Conservation (phyloP, 2,329 filamentous ascomycete species). For the Hortaea sp. region DNA sequence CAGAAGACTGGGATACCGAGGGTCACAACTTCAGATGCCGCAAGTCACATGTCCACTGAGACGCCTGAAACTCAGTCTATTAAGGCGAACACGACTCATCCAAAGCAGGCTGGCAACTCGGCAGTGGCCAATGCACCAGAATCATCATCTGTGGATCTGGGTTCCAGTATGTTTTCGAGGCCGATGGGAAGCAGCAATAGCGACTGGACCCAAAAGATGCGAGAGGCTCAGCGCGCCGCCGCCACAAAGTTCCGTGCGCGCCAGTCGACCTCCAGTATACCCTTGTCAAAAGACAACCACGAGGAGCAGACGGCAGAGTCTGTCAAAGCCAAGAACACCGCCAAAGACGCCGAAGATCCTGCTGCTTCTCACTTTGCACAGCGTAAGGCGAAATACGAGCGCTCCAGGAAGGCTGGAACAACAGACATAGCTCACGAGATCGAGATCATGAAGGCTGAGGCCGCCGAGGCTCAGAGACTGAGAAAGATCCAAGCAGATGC, state of each 20-base stretch:
- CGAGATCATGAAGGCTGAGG: conserved; percentile 11
- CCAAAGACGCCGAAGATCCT: not conserved
- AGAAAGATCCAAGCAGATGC: conserved; percentile 11
- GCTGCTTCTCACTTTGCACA: not conserved
- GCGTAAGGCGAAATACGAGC: not conserved
- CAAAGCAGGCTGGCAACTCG: not conserved
- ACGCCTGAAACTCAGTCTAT: not conserved
- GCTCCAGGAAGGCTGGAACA: not conserved
- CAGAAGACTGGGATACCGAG: not conserved
- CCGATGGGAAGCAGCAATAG: too few species aligned
- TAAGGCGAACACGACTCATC: not conserved
- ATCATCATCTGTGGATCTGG: too few species aligned
- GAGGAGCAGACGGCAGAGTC: not conserved
- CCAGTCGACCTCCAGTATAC: not conserved
- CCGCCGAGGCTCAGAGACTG: conserved; percentile 8
- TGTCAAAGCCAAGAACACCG: not conserved
- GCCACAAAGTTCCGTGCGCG: not conserved
- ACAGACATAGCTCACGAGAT: conserved; percentile 11
- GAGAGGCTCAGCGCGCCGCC: not conserved
- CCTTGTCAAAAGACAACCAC: not conserved
- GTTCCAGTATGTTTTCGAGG: too few species aligned
- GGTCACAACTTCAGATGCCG: not conserved
- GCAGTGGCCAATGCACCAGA: not conserved
- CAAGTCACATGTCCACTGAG: not conserved
- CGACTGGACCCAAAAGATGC: not conserved